Conservation (phyloP, 2,329 filamentous ascomycete genomes). For the Seiridium unicorne region DNA sequence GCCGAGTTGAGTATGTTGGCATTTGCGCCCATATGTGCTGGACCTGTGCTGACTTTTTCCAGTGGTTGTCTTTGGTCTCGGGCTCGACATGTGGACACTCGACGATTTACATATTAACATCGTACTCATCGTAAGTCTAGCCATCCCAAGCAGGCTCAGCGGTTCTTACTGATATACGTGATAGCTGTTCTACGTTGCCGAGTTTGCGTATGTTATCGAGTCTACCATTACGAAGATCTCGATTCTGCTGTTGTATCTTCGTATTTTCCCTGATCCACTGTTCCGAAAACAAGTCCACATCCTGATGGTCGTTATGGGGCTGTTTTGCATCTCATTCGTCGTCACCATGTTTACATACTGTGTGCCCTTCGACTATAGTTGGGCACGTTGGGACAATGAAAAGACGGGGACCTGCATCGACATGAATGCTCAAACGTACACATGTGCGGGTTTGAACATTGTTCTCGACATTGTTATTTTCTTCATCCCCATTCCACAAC, state of each 20-base stretch:
- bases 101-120: conserved; percentile 14
- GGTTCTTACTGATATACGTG: background rate
- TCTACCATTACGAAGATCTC: conserved; percentile 11
- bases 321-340: conserved; percentile 16
- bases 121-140: conserved; percentile 15
- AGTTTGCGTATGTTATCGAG: conserved; percentile 12
- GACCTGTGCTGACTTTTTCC: background rate
- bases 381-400: conserved; percentile 16
- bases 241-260: conserved; percentile 11
- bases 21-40: background rate
- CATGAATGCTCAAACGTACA: conserved; percentile 11
- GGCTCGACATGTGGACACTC: conserved; percentile 17
- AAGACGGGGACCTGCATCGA: conserved; percentile 13
- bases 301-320: conserved; percentile 13
- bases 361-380: conserved; percentile 17
- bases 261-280: conserved; percentile 10
- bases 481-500: conserved; percentile 12
- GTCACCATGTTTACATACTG: conserved; percentile 17
- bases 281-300: conserved; percentile 10
- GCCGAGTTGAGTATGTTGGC: conserved; percentile 16
- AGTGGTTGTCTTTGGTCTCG: conserved; percentile 20
- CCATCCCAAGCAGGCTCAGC: no score
- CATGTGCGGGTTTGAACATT: conserved; percentile 9
- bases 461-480: conserved; percentile 12
- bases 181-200: conserved; percentile 12